Conservation (phyloP, 306 rosid species). For the Casuarina cunninghamiana region DNA sequence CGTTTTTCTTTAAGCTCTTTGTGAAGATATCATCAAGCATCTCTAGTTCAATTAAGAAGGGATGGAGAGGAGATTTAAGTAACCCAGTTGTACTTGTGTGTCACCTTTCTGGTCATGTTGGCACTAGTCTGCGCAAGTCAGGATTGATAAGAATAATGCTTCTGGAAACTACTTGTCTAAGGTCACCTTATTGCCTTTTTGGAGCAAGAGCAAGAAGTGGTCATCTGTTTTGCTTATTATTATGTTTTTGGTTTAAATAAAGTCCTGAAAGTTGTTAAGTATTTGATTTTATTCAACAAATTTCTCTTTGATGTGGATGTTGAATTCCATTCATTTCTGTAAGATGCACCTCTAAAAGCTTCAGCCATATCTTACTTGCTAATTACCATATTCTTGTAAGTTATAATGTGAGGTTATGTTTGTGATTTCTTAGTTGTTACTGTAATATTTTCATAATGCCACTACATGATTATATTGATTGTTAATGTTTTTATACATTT, state of each 20-base stretch:
- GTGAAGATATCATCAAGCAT: neutral
- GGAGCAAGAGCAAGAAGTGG: neutral
- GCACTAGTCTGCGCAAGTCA: neutral
- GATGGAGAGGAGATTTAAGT: neutral
- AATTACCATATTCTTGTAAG: neutral
- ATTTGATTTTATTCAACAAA: neutral
- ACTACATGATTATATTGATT: neutral
- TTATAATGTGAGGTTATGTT: slow-evolving; percentile 4
- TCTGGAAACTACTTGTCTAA: neutral
- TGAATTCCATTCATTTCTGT: neutral
- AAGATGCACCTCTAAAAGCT: neutral
- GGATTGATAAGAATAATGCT: neutral
- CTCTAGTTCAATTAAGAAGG: neutral
- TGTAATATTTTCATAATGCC: neutral
- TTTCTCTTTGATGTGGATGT: neutral
- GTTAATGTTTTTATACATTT: too few species aligned
- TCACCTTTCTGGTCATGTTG: neutral
- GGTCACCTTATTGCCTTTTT: slow-evolving; percentile 1
- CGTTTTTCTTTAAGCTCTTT: neutral
- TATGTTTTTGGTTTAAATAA: neutral
- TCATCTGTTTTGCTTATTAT: neutral
- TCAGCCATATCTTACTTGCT: neutral
- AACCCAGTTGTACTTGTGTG: neutral
- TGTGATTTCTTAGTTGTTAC: neutral
- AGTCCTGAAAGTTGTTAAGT: neutral